Evolutionary conservation across 805 yeast species (phyloP).

Genomic region (Priceomyces melissophilus): DNA sequence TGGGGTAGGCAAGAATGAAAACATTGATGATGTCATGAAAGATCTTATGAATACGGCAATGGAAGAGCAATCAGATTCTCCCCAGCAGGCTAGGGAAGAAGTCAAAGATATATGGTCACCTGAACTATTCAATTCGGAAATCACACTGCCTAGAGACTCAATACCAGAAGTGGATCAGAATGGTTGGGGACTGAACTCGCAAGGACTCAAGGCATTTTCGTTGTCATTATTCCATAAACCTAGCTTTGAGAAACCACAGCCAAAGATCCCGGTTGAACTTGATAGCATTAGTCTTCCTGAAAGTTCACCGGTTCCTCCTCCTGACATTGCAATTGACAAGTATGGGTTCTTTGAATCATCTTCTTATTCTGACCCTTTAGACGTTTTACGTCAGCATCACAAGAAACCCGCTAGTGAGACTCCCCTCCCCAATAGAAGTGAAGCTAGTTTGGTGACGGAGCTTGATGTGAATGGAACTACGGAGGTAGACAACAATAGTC

Average conservation of each 20-base stretch:
- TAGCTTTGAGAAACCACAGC: background rate
- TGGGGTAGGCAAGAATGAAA: slow-evolving; percentile 8
- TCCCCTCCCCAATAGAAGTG: background rate
- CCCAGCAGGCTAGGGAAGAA: background rate
- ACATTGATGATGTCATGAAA: slow-evolving; percentile 18
- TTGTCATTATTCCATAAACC: background rate
- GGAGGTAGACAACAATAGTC: background rate
- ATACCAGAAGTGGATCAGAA: background rate
- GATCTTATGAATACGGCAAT: slow-evolving; percentile 31
- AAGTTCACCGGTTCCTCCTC: slow-evolving; percentile 6
- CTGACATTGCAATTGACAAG: slow-evolving; percentile 35
- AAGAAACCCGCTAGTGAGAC: background rate
- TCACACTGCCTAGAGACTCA: background rate
- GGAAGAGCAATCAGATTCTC: slow-evolving; percentile 11
- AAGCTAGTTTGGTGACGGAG: slow-evolving; percentile 1
- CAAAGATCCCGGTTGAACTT: slow-evolving; percentile 42
- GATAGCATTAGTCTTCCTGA: slow-evolving; percentile 19
- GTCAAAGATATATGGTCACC: too few relatives aligned
- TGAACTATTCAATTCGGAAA: too few relatives aligned
- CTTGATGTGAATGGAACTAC: slow-evolving; percentile 8
- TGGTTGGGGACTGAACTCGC: background rate
- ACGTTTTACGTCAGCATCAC: too few relatives aligned
- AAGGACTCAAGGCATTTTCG: background rate
- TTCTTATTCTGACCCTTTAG: too few relatives aligned
- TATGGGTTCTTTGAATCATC: slow-evolving; percentile 43